phyloP scores from a whole-genome alignment of 1,139 yeast species.

The Arxiozyma bovina region DNA sequence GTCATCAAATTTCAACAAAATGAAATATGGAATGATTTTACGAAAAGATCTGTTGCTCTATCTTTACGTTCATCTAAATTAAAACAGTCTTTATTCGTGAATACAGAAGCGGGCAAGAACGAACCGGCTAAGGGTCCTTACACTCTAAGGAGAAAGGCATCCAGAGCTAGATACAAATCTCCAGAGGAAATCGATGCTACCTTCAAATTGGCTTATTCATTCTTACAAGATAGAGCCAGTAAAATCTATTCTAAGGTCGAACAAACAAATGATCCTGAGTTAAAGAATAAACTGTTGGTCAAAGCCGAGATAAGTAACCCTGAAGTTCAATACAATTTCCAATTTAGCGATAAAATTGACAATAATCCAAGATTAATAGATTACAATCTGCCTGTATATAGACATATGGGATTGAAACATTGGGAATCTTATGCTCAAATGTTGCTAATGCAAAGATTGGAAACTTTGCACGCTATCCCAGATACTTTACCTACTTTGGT shows the following conservation, averaged over 20 bases:
- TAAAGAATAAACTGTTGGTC: constrained; percentile 29
- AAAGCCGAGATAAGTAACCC: constrained; percentile 69
- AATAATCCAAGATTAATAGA: constrained; percentile 45
- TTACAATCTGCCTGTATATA: constrained; percentile 67
- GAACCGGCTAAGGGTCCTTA: constrained; percentile 32
- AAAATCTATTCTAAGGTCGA: constrained; percentile 19
- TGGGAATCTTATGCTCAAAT: constrained; percentile 57
- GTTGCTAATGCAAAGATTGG: constrained; percentile 61
- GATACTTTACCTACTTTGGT: constrained; percentile 85
- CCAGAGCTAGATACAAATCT: constrained; percentile 47
- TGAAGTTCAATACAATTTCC: constrained; percentile 65
- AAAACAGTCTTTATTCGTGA: constrained; percentile 15
- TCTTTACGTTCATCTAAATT: constrained; percentile 13
- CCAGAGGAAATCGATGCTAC: constrained; percentile 66
- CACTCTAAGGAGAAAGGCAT: constrained; percentile 38
- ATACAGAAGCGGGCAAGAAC: constrained; percentile 9
- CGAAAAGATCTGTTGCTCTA: constrained; percentile 18
- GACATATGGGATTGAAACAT: constrained; percentile 54
- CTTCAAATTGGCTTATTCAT: constrained; percentile 57
- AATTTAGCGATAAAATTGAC: constrained; percentile 33
- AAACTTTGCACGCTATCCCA: constrained; percentile 77
- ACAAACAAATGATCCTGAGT: constrained; percentile 27
- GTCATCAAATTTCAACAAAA: neutral
- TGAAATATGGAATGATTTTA: constrained; percentile 21
- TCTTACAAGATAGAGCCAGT: constrained; percentile 44